These are phyloP conservation scores for Candida anglica DNA, from an alignment of 805 yeast species.

Conservation along the genomic window DNA sequence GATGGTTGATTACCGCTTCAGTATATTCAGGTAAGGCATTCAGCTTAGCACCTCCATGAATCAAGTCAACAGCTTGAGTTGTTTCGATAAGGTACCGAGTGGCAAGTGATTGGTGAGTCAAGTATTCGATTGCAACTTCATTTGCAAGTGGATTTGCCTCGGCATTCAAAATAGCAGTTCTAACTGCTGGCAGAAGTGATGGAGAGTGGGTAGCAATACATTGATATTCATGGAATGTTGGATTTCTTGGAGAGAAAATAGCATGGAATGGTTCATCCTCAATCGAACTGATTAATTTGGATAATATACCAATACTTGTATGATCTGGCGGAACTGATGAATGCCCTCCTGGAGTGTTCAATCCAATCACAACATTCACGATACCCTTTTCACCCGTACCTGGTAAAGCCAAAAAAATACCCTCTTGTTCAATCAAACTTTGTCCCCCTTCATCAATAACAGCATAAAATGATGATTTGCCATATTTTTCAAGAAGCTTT, in stretches of 20 bases:
- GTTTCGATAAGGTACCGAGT: conserved; percentile 48
- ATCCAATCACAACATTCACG: conserved; percentile 10
- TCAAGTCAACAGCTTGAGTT: conserved; percentile 63
- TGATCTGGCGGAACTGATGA: conserved; percentile 26
- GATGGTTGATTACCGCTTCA: conserved; percentile 53
- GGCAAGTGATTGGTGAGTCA: conserved; percentile 12
- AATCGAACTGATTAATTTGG: conserved; percentile 14
- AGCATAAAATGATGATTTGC: conserved; percentile 11
- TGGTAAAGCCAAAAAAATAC: conserved; percentile 9
- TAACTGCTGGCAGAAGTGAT: conserved; percentile 18
- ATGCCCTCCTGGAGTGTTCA: conserved; percentile 26
- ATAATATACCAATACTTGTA: conserved; percentile 24
- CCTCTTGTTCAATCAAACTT: conserved; percentile 11
- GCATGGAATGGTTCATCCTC: conserved; percentile 17
- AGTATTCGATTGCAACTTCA: conserved; percentile 25
- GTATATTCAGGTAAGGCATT: conserved; percentile 74
- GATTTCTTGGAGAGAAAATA: conserved; percentile 19
- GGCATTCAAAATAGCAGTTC: conserved; percentile 29
- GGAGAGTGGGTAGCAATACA: conserved; percentile 24
- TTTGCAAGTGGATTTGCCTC: conserved; percentile 31
- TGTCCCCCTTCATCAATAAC: conserved; percentile 16
- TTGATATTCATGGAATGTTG: conserved; percentile 21
- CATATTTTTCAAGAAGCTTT: conserved; percentile 8
- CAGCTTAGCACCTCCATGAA: conserved; percentile 69
- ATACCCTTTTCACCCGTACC: conserved; percentile 16